Evolutionary conservation across 2,329 filamentous ascomycete species (phyloP).

Genomic region (Trichophyton equinum): DNA sequence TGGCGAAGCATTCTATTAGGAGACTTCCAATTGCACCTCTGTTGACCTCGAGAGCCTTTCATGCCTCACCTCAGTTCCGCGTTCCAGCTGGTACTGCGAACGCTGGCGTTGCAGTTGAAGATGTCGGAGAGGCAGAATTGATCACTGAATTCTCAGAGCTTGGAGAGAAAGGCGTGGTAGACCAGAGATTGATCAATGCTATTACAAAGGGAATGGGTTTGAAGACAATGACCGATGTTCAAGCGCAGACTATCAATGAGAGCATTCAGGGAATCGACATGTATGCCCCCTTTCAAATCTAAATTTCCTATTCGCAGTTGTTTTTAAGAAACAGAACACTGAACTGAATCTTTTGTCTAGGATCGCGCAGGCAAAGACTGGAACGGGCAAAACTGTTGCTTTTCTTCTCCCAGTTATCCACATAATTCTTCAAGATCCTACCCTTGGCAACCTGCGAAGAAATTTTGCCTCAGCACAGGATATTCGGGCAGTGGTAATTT

Average conservation of each 20-base stretch:
- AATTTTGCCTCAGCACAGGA: slow-evolving; percentile 29
- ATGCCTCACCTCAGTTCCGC: slow-evolving; percentile 20
- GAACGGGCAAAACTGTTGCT: slow-evolving; percentile 90
- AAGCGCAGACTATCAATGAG: slow-evolving; percentile 67
- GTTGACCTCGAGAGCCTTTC: slow-evolving; percentile 19
- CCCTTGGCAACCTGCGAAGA: slow-evolving; percentile 29
- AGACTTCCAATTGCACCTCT: slow-evolving; percentile 13
- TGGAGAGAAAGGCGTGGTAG: slow-evolving; percentile 36
- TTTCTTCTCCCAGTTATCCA: slow-evolving; percentile 82
- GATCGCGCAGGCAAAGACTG: slow-evolving; percentile 89
- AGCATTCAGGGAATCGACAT: slow-evolving; percentile 71
- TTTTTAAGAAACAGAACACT: neutral
- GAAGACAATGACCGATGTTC: slow-evolving; percentile 82
- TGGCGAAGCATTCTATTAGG: slow-evolving; percentile 18
- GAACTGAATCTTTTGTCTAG: slow-evolving; percentile 30
- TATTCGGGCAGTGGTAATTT: slow-evolving; percentile 49
- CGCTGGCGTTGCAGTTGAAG: slow-evolving; percentile 11
- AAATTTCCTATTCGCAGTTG: slow-evolving; percentile 11
- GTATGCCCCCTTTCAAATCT: slow-evolving; percentile 40
- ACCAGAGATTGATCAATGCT: slow-evolving; percentile 51
- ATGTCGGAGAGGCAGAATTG: slow-evolving; percentile 10
- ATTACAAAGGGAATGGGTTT: slow-evolving; percentile 64
- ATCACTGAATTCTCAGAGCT: slow-evolving; percentile 32
- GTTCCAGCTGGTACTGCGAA: slow-evolving; percentile 18
- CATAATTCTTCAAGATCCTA: slow-evolving; percentile 56